A percentile compares a stretch with the other conserved stretches of the same genome.
These are phyloP conservation scores for Cercospora beticola DNA, from an alignment of 2,329 filamentous ascomycete genomes.

Conservation along the genomic window DNA sequence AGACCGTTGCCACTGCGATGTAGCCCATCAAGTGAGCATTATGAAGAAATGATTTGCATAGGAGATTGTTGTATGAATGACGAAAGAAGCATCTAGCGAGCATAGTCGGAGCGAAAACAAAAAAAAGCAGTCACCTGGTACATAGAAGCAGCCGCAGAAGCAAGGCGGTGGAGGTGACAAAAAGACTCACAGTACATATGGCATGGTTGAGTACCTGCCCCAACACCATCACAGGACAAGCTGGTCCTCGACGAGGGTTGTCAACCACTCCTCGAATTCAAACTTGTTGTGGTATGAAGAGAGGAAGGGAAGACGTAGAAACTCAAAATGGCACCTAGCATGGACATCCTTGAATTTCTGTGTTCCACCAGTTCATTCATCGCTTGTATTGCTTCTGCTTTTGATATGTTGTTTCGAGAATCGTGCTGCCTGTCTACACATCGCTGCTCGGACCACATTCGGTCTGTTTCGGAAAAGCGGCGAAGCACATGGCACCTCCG, in stretches of 20 bases:
- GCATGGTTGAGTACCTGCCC: not conserved
- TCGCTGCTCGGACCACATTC: conserved; percentile 4
- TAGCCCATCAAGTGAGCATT: conserved; percentile 10
- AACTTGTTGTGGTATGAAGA: conserved; percentile 8
- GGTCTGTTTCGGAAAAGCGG: conserved; percentile 3
- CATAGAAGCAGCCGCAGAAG: conserved; percentile 10
- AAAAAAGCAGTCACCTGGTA: conserved; percentile 1
- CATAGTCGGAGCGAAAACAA: not conserved
- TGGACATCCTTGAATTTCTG: not conserved
- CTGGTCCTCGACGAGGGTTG: conserved; percentile 10
- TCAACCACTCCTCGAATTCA: conserved; percentile 16
- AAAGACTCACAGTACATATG: not conserved
- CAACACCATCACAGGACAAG: not conserved
- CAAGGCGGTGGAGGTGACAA: not conserved
- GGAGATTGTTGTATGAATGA: conserved; percentile 9
- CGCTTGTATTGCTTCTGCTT: not conserved
- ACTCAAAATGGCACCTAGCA: conserved; percentile 4
- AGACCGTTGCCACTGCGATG: conserved; percentile 3
- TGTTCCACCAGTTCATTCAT: not conserved
- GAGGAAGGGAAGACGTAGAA: conserved; percentile 4
- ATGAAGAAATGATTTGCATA: conserved; percentile 9
- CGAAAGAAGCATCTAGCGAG: conserved; percentile 14
- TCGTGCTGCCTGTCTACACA: not conserved
- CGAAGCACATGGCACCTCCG: conserved; percentile 9
- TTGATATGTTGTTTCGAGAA: not conserved